Evolutionary conservation across 208 protist species (phyloP), one percentile per base, ranked within the genome.

Genomic region (Acanthamoeba castellanii): DNA sequence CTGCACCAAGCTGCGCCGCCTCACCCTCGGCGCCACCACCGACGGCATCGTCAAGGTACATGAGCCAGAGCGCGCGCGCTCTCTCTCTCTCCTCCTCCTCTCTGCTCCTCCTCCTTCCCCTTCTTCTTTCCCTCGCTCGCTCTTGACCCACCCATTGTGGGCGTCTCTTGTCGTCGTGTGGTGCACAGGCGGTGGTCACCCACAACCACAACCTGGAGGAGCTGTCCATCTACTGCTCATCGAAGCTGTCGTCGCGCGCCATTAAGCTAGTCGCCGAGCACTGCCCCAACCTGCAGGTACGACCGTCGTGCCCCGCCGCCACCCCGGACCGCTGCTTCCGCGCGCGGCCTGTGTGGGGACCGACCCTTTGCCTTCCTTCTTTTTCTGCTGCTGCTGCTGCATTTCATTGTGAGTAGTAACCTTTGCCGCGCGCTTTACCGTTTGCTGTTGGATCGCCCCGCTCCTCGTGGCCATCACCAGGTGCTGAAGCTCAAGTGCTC

Each of bases 401-500:
- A 74, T 22, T 74, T 34, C 8, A n/a, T 74, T 30, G 8, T 74
- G 11, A 27, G 13, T 74, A 37, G 8, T 27, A 27, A 74, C 22
- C 66, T 57, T 20, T 57, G 11, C 16, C 7, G 7, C 16, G 52
- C 7, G 7, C 52, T 57, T 57, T 70, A 22, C 22, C 5, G 7
- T n/a, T 70, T 70, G 25, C 64, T 32, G 27, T 70, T 8, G n/a
- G n/a, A n/a, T n/a, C n/a, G n/a, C n/a, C n/a, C n/a, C n/a, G n/a
- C n/a, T n/a, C n/a, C n/a, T n/a, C n/a, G n/a, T n/a, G 11, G 11
- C 47, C 7, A 52, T 52, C 13, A 84, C 42, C 84, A 70, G 55
- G 84, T 90, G 84, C 22, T 90, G 84, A 90, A 90, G 55, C 84
- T 90, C 55, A 90, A 90, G 59, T 90, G 84, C 30, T 90, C 84